Base-by-base conservation (phyloP, 345 rosid species). In the Cardamine resedifolia region DNA sequence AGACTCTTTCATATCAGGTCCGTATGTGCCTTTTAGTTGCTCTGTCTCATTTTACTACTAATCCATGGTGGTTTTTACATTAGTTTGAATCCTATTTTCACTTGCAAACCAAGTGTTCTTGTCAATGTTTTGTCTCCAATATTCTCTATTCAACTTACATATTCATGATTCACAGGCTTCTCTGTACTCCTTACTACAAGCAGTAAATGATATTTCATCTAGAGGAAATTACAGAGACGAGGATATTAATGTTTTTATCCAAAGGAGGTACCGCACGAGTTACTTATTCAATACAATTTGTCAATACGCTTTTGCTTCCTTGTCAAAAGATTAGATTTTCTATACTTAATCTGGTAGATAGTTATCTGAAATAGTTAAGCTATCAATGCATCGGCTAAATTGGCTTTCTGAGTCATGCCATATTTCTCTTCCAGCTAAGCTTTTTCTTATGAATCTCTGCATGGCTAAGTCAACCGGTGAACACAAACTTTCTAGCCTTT, bases 1-100 rank as follows among this genome's bases (percentile, higher is more conserved):
- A 88, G 77, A 84, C 85, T 33, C 86, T 95, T 56, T 88, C 97
- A 24, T 95, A 95, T 81, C 97, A 95, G 96, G 99, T 95, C 38
- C 27, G 64, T 24, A 8, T 16, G 14, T 65, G 66, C 7, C 19
- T 44, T 70, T 34, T 27, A 44, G 21, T 24, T 60, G n/a, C 53
- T 3, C n/a, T 48, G 0, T 34, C 39, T 11, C 38, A 7, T 47
- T 56, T 43, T 41, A 20, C 55, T 7, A 16, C 24, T 23, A 14
- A 7, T 14, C 28, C 30, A 56, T 66, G 33, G 9, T 73, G 50
- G 9, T 49, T 10, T 36, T 48, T 64, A 44, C 38, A 16, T 31
- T 48, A 19, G 43, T 58, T 48, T 23, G 6, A 26, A 38, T 45
- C 49, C 12, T 39, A 34, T 43, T 52, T 51, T 24, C 15, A 31